Evolutionary conservation across 1,139 yeast species (phyloP).

Genomic region (Debaryomycetaceae sp.): DNA sequence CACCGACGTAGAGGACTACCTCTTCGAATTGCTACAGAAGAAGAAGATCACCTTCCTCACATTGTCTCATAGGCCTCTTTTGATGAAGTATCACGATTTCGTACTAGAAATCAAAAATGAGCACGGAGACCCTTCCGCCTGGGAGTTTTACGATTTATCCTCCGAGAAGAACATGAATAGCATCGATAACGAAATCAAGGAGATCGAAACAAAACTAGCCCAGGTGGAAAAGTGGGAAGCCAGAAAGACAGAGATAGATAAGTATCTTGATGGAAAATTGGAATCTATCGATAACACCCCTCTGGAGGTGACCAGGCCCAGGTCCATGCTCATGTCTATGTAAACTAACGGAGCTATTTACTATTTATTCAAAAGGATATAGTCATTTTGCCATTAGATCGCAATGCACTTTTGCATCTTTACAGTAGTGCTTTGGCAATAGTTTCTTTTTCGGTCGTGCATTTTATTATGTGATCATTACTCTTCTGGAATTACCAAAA

Average conservation of each 20-base stretch:
- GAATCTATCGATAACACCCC: constrained; percentile 11
- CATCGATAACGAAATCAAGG: constrained; percentile 65
- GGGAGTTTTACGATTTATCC: constrained; percentile 48
- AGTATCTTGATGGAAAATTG: constrained; percentile 38
- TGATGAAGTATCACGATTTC: constrained; percentile 80
- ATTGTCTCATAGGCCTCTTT: constrained; percentile 78
- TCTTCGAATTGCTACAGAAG: constrained; percentile 71
- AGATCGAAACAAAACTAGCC: constrained; percentile 51
- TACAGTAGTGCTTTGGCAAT: not conserved
- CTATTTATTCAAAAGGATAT: not conserved
- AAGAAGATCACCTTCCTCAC: constrained; percentile 78
- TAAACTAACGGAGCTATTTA: not conserved
- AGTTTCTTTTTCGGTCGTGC: not conserved
- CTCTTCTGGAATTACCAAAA: not conserved
- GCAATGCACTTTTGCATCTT: not conserved
- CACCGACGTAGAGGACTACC: constrained; percentile 84
- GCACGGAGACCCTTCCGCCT: constrained; percentile 22
- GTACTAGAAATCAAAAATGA: constrained; percentile 62
- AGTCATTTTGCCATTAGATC: not conserved
- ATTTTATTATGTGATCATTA: not conserved
- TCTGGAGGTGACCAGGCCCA: not conserved
- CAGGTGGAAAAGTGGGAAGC: constrained; percentile 51
- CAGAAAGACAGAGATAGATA: constrained; percentile 44
- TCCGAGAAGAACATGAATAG: constrained; percentile 58
- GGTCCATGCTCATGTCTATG: not conserved